Evolutionary conservation across 805 yeast genomes (phyloP), one percentile per base, ranked within the genome.

Genomic region (Huiozyma sinensis): DNA sequence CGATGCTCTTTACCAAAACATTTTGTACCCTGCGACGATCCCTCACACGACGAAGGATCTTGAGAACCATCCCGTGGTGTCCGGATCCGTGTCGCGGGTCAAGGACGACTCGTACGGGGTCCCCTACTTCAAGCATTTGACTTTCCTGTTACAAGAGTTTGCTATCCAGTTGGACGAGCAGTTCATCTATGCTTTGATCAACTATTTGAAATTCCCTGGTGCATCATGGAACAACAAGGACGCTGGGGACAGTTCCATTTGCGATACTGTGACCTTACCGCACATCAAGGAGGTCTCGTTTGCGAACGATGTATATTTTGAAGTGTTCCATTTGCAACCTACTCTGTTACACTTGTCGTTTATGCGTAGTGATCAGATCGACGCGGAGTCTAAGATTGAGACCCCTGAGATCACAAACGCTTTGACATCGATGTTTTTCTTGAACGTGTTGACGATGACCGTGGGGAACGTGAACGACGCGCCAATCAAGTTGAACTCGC

Each of bases 381-480:
- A 79, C 56, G 79, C 75, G 5, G 83, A 77, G 44, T 73, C 73
- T 33, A 73, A 79, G 9, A 31, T 42, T 1, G 42, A 38, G 10
- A 47, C 51, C 4, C 50, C 52, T 36, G 53, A 50, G 13, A 50
- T 51, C 2, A 79, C 77, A 39, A 81, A 79, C 50, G 70, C 92
- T 0, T 40, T 46, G 12, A 27, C 48, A 2, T 59, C 89, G 41
- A 75, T 81, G 74, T 83, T 84, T 60, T 77, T 87, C 49, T 70
- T 86, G 51, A 87, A 92, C 60, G 79, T 90, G 34, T 68, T 92
- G 47, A 88, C 97, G 0, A 89, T 90, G 97, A 95, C 98, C 0
- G 77, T 92, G 49, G 98, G 97, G 28, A 92, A 90, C 60, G 85
- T 94, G 47, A 90, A 90, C 58, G 97, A 92, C 63, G 98, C 99